These are phyloP conservation scores for Suillus occidentalis DNA, from an alignment of 768 basidiomycete species.

Conservation along the genomic window DNA sequence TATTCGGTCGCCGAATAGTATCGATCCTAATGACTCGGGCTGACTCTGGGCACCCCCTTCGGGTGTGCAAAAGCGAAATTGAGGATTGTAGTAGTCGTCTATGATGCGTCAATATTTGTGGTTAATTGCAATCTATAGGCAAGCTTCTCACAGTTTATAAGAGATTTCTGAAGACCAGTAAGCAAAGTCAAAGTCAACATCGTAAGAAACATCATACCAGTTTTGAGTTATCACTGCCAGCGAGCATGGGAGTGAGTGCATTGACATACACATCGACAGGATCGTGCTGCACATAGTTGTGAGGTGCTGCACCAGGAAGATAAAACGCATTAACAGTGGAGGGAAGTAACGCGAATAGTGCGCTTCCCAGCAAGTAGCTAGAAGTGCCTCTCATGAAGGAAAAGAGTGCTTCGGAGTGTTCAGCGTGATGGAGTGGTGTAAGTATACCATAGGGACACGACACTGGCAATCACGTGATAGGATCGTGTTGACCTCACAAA, in stretches of 20 bases:
- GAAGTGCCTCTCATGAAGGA: constrained; percentile 22
- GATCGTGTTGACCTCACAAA: neutral
- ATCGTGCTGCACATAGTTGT: constrained; percentile 74
- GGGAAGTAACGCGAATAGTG: constrained; percentile 18
- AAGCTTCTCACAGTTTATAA: constrained; percentile 71
- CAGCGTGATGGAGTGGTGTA: neutral
- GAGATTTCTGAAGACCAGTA: constrained; percentile 63
- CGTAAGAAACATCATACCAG: constrained; percentile 49
- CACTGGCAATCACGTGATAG: neutral
- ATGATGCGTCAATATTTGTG: constrained; percentile 15
- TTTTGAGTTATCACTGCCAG: constrained; percentile 66
- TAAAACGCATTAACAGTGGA: constrained; percentile 67
- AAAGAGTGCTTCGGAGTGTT: neutral
- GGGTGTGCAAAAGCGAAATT: constrained; percentile 86
- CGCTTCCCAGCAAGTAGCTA: constrained; percentile 15
- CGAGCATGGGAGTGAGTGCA: constrained; percentile 83
- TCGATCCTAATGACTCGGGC: constrained; percentile 87
- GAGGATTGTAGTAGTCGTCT: constrained; percentile 94
- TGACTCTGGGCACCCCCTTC: constrained; percentile 67
- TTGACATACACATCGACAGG: constrained; percentile 82
- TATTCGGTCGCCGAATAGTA: constrained; percentile 96
- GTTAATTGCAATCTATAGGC: neutral
- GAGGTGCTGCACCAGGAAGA: constrained; percentile 88
- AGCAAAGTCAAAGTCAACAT: constrained; percentile 10
- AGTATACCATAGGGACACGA: neutral